These are phyloP conservation scores for Claviceps maximensis DNA, from an alignment of 2,329 filamentous ascomycete species.

Conservation along the genomic window DNA sequence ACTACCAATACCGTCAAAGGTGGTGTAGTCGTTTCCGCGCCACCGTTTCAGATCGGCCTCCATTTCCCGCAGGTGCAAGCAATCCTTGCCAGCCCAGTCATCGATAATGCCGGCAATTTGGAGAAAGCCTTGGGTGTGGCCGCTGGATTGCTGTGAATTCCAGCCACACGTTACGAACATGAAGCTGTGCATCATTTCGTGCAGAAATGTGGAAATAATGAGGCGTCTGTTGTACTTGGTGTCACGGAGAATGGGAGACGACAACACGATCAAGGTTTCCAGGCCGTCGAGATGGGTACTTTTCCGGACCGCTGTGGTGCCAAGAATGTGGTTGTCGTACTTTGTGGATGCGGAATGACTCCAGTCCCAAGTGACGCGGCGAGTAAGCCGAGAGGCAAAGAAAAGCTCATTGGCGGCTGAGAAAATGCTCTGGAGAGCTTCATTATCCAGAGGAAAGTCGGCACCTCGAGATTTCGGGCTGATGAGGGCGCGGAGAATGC, in stretches of 20 bases:
- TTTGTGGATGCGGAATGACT: slow-evolving; percentile 34
- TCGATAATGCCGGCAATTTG: slow-evolving; percentile 48
- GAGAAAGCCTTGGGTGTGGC: slow-evolving; percentile 47
- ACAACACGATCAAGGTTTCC: slow-evolving; percentile 50
- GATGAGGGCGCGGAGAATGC: slow-evolving; percentile 46
- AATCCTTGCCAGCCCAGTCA: slow-evolving; percentile 43
- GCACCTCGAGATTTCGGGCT: slow-evolving; percentile 30
- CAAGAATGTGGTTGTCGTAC: slow-evolving; percentile 44
- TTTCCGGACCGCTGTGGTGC: slow-evolving; percentile 46
- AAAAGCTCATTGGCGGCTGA: slow-evolving; percentile 49
- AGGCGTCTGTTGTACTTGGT: slow-evolving; percentile 44
- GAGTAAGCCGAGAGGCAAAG: slow-evolving; percentile 41
- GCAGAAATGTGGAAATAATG: slow-evolving; percentile 51
- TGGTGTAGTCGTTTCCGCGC: slow-evolving; percentile 16
- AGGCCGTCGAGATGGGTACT: slow-evolving; percentile 34
- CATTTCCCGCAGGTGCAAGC: slow-evolving; percentile 43
- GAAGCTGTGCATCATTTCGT: slow-evolving; percentile 56
- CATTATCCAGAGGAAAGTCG: slow-evolving; percentile 42
- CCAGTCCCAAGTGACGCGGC: slow-evolving; percentile 52
- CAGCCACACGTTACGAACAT: slow-evolving; percentile 50
- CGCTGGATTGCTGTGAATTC: slow-evolving; percentile 39
- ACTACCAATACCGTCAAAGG: not conserved
- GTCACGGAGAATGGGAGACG: slow-evolving; percentile 42
- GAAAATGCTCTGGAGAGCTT: slow-evolving; percentile 44
- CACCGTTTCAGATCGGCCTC: slow-evolving; percentile 48